A percentile compares a stretch with the other conserved stretches of the same genome.
phyloP scores from a whole-genome alignment of 805 yeast species.

The Metschnikowia cerradonensis region DNA sequence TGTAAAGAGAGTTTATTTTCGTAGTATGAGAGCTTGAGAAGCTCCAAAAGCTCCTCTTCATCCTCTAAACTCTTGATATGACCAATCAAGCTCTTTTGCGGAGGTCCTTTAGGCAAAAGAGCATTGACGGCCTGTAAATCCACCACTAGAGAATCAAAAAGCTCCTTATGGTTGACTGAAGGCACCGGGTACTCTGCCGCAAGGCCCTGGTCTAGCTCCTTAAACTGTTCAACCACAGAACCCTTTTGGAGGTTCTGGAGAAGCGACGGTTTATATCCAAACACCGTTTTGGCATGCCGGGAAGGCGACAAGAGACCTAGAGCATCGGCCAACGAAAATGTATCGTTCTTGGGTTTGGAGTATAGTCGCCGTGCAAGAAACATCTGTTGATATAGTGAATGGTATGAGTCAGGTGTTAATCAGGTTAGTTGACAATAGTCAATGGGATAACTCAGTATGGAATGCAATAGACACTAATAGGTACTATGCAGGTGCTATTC shows the following conservation, averaged over 20 bases:
- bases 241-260: conserved; percentile 31
- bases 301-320: conserved; percentile 30
- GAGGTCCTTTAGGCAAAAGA: conserved; percentile 6
- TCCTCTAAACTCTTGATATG: conserved; percentile 18
- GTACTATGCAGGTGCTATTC: no score
- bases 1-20: conserved; percentile 26
- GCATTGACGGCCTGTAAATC: conserved; percentile 20
- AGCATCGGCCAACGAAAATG: conserved; percentile 30
- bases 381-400: not conserved
- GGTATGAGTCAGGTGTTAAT: no score
- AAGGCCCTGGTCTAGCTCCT: conserved; percentile 7
- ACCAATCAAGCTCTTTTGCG: conserved; percentile 15
- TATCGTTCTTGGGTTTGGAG: conserved; percentile 8
- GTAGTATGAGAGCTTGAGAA: conserved; percentile 22
- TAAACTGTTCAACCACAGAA: conserved; percentile 27
- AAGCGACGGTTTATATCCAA: conserved; percentile 31
- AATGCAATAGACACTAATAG: no score
- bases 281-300: conserved; percentile 8
- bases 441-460: no score
- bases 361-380: conserved; percentile 1
- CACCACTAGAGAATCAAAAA: conserved; percentile 22
- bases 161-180: conserved; percentile 9
- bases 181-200: conserved; percentile 3
- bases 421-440: no score
- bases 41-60: conserved; percentile 21